Evolutionary conservation across 2,329 filamentous ascomycete genomes (phyloP).

Genomic region (Dactylellina cionopaga): DNA sequence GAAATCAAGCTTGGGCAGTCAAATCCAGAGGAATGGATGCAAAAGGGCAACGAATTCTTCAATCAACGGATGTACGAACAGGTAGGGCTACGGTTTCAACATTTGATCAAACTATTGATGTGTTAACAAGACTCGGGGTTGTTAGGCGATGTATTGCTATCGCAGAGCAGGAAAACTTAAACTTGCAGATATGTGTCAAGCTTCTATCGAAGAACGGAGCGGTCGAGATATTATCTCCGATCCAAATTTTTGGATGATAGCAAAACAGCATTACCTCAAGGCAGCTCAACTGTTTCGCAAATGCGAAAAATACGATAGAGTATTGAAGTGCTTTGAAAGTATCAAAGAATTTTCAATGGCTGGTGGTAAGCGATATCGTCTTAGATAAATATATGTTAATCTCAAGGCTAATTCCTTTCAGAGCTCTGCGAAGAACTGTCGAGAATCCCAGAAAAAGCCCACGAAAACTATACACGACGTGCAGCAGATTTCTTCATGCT

Average conservation of each 20-base stretch:
- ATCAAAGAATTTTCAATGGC: constrained; percentile 12
- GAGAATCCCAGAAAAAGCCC: background rate
- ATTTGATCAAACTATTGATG: background rate
- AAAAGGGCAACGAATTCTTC: constrained; percentile 18
- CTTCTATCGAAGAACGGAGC: constrained; percentile 6
- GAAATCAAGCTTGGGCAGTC: constrained; percentile 11
- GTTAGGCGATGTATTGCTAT: constrained; percentile 25
- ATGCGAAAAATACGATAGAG: constrained; percentile 6
- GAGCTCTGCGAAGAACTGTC: constrained; percentile 12
- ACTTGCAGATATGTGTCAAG: constrained; percentile 9
- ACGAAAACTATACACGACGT: background rate
- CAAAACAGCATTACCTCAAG: constrained; percentile 1
- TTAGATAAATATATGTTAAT: background rate
- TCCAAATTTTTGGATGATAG: background rate
- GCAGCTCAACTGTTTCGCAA: constrained; percentile 6
- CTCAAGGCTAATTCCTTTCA: background rate
- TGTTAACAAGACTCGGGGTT: background rate
- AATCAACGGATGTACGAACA: constrained; percentile 22
- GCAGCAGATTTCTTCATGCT: constrained; percentile 7
- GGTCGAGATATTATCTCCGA: constrained; percentile 22
- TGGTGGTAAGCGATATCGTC: background rate
- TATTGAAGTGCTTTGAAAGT: constrained; percentile 21
- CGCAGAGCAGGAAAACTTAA: background rate
- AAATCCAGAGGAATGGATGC: constrained; percentile 3
- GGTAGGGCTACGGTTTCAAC: background rate